A percentile compares a stretch with the other conserved stretches of the same genome.
Conservation (phyloP, 345 rosid genomes). For the Rhodamnia rubescens region DNA sequence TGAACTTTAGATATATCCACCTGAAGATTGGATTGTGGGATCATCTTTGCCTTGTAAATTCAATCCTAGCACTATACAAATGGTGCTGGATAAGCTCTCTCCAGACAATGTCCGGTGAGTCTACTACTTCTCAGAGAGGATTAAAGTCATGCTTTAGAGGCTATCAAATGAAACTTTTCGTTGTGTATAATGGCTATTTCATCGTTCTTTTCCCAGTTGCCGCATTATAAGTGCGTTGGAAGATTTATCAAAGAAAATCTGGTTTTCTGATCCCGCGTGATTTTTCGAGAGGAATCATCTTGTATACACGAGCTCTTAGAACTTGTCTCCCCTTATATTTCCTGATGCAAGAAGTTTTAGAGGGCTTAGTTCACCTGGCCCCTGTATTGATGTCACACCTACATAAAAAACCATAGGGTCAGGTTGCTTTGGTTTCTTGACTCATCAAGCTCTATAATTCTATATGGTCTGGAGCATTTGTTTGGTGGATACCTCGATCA, state of each 20-base stretch:
- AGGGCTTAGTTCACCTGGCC: not conserved
- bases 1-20: constrained; percentile 46
- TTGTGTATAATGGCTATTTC: not conserved
- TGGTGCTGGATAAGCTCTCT: constrained; percentile 57
- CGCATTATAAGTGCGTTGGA: not conserved
- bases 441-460: not conserved
- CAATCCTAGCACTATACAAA: constrained; percentile 44
- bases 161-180: not conserved
- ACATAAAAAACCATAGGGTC: not conserved
- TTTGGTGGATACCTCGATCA: not conserved
- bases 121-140: not conserved
- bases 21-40: constrained; percentile 79
- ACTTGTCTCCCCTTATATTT: not conserved
- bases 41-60: constrained; percentile 67
- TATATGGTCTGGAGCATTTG: not conserved
- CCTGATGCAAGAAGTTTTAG: not conserved
- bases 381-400: not conserved
- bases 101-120: constrained; percentile 58
- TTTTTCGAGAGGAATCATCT: not conserved
- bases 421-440: not conserved
- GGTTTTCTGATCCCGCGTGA: not conserved
- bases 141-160: not conserved
- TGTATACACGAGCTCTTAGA: not conserved
- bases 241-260: not conserved
- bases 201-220: not conserved